Base-by-base conservation (phyloP, 2,329 filamentous ascomycete species). In the Diaporthe caulivora region DNA sequence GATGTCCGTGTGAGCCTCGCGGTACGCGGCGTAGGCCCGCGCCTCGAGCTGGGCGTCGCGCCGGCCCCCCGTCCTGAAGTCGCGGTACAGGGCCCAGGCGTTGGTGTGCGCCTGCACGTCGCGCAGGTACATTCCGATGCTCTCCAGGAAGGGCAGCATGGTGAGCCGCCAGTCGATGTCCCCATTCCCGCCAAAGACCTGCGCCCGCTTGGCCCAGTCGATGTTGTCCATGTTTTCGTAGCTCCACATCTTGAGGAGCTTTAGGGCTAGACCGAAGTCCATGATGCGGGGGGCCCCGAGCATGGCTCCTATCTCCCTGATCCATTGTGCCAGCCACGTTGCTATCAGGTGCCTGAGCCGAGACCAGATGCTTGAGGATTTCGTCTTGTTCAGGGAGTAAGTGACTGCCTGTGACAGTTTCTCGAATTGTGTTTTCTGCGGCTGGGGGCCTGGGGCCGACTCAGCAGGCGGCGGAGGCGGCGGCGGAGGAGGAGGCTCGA, bases 81-180 rank as follows among this genome's bases (percentile, higher is more conserved):
- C 7, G 3, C 58, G 24, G 58, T 31, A 62, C 58, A 13, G 31
- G 10, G 26, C 24, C 58, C 58, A 62, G 17, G 58, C 24, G 3
- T 24, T 24, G 9, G 10, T 17, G 40, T 62, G 58, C 8, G 37
- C 17, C 15, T 44, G 40, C 10, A 62, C 40, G 26, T 47, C 58
- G 13, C 58, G 58, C 2, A 62, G 58, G 17, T 62, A 62, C 58
- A 62, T 47, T 9, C 58, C 58, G 1, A 62, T 62, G 17, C 58
- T 62, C 26, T 62, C 58, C 58, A 62, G 44, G 0, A 62, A 62
- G 7, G 58, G 58, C 18, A 62, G 29, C 10, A 62, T 31, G 4
- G 58, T 8, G 21, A 18, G 21, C 40, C 31, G 37, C 58, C 58
- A 62, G 10, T 62, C 9, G 40, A 62, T 44, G 2, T 62, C 58